Conservation (phyloP, 164 flowering plant species). For the Saururus chinensis region DNA sequence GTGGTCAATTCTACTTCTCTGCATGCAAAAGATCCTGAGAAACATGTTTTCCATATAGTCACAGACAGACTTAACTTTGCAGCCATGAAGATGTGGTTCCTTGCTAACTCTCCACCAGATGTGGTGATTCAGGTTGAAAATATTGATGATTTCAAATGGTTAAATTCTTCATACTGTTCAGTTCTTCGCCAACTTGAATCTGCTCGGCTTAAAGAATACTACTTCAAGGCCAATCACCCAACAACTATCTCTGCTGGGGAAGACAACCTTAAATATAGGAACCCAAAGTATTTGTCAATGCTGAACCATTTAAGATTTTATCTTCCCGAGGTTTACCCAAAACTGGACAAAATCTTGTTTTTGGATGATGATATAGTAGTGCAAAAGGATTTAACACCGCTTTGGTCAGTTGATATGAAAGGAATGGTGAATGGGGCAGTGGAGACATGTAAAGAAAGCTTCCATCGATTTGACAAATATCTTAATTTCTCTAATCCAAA, state of each 20-base stretch:
- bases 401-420: constrained; percentile 71
- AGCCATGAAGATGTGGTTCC: constrained; percentile 97
- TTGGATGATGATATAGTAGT: constrained; percentile 98
- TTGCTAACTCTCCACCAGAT: constrained; percentile 50
- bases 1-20: constrained; percentile 80
- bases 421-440: constrained; percentile 99
- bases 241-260: constrained; percentile 56
- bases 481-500: constrained; percentile 84
- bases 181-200: constrained; percentile 96
- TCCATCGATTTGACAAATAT: constrained; percentile 91
- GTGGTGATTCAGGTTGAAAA: constrained; percentile 65
- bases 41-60: constrained; percentile 90
- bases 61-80: constrained; percentile 82
- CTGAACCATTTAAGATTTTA: constrained; percentile 92
- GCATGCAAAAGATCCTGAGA: constrained; percentile 76
- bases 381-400: constrained; percentile 84
- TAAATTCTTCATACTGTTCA: constrained; percentile 86
- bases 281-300: constrained; percentile 95
- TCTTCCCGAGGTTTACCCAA: constrained; percentile 95
- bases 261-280: constrained; percentile 88
- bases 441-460: constrained; percentile 95
- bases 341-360: constrained; percentile 77
- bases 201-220: constrained; percentile 61
- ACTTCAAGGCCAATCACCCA: constrained; percentile 80
- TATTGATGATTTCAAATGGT: constrained; percentile 89